Evolutionary conservation across 148 eudicot species (phyloP), one percentile per base, ranked within the genome.

Genomic region (Polygonum aviculare): DNA sequence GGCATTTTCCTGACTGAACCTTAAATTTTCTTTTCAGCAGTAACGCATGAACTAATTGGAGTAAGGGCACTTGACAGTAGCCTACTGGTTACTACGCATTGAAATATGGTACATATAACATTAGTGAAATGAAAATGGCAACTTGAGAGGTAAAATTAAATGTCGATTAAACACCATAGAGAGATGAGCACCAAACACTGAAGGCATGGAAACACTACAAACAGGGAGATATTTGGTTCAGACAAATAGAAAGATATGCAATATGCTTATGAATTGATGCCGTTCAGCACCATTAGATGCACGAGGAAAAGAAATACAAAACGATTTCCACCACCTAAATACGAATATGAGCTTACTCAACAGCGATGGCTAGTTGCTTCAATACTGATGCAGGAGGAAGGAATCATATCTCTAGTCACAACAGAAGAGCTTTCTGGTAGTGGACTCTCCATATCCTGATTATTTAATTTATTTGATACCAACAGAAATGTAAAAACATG

Each of bases 361-460:
- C 63, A 81, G 93, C 97, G 79, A 90, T 69, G 41, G 87, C 93
- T 79, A 94, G 79, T 77, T 90, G 98, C 79, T 88, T 90, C 77
- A 94, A 47, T 19, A 85, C 81, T 72, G 83, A 73, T 77, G 84
- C 78, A 48, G 97, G 86, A n/a, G n/a, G n/a, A n/a, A 62, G 95
- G 95, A 73, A 94, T 88, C 70, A 88, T 81, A 82, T 83, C 86
- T 71, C 48, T 73, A 62, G 74, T 67, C 12, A 36, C 44, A 36
- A 36, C 35, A 72, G 50, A 52, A 41, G 74, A 72, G 45, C 26
- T 19, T 71, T 71, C 49, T 8, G 12, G 22, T 22, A 39, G 50
- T 45, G 74, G 19, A 40, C 54, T 72, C 54, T 45, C 75, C 14
- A 51, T 44, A 45, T 72, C 75, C 75, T 72, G 75, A 72, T 19